Evolutionary conservation across 2,329 filamentous ascomycete species (phyloP), one percentile per base, ranked within the genome.

Genomic region (Xylariaceae sp.): DNA sequence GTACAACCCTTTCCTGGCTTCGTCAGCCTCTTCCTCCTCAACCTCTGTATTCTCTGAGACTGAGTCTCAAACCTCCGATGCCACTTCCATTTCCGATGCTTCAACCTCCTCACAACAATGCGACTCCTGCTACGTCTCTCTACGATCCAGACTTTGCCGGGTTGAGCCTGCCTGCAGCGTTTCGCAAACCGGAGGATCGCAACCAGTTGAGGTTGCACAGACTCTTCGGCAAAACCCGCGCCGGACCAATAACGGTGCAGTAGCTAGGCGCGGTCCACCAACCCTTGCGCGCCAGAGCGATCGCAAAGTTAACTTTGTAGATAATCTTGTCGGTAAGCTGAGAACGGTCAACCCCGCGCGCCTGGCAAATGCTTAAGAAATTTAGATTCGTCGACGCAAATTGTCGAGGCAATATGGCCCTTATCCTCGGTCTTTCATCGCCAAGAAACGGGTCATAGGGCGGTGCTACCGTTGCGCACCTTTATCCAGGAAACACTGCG

Each of bases 401-500:
- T 97, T 71, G 92, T 99, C 47, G 91, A 96, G 76, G 89, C 88
- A 50, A 96, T 99, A 67, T 99, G 94, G 94, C 92, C 94, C 43
- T 80, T 92, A 41, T 95, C 92, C 51, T 92, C 89, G 55, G 84
- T 87, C 34, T 81, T 87, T 54, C 88, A 88, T 71, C 85, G 86
- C 65, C 85, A 80, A 64, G 88, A 92, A 68, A 76, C 81, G 60
- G 85, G 83, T 55, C 80, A 80, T 68, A 89, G 88, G 69, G 84
- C 87, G 49, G 88, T 96, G 57, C 77, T 99, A 61, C 92, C 92
- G 55, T 79, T 99, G 65, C 88, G 92, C 63, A 95, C 88, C 50
- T 99, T 97, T 70, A 97, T 99, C 65, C 92, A 97, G 73, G 94
- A 97, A 78, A 97, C 94, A 18, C 79, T 99, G 61, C 88, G 92